Percentiles rank a stretch among this genome's conserved stretches.
Conservation (phyloP, 345 rosid genomes). For the Eucalyptus dawsonii region DNA sequence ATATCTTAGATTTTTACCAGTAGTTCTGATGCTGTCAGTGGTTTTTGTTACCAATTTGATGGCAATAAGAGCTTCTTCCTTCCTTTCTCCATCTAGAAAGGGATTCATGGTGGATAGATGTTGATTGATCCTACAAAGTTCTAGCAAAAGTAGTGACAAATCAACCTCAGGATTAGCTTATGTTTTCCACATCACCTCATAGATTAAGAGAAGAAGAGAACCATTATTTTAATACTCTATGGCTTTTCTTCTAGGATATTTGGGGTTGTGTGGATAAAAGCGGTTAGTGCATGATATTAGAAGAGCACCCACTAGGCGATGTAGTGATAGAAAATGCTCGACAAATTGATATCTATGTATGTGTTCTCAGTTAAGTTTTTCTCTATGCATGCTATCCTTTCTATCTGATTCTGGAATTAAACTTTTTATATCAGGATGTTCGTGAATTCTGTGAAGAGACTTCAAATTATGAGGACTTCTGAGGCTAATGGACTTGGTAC, state of each 20-base stretch:
- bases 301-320: not conserved
- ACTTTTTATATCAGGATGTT: slow-evolving; percentile 49
- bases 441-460: slow-evolving; percentile 59
- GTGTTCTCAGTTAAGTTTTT: not conserved
- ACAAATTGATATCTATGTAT: not conserved
- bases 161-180: not conserved
- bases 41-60: not conserved
- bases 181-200: not conserved
- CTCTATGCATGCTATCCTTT: not conserved
- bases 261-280: not conserved
- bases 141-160: not conserved
- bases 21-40: not conserved
- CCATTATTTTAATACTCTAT: not conserved
- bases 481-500: slow-evolving; percentile 71
- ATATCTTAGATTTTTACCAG: not conserved
- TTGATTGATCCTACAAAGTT: not conserved
- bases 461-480: slow-evolving; percentile 67
- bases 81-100: not conserved
- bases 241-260: not conserved
- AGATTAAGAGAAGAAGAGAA: not conserved
- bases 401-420: not conserved
- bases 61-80: not conserved
- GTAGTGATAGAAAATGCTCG: not conserved
- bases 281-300: not conserved
- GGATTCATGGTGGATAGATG: not conserved